phyloP scores from a whole-genome alignment of 345 rosid species.

The Excoecaria cochinchinensis region DNA sequence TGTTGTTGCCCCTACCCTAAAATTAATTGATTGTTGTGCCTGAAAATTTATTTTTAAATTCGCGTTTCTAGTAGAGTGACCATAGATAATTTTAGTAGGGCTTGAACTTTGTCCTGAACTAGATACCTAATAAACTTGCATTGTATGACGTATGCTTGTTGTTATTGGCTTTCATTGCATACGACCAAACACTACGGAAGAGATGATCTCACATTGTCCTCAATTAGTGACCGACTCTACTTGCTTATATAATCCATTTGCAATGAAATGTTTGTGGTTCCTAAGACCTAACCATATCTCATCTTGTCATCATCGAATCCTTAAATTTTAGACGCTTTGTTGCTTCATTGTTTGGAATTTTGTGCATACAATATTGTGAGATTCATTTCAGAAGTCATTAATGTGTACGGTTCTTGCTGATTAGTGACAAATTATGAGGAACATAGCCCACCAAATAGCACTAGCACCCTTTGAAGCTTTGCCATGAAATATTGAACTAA shows the following conservation, averaged over 20 bases:
- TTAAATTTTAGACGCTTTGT: not conserved
- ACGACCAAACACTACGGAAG: not conserved
- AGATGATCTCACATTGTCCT: not conserved
- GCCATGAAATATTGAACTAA: not conserved
- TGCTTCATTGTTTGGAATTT: not conserved
- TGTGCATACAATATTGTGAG: not conserved
- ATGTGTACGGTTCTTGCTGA: too few relatives aligned
- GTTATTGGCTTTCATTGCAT: not conserved
- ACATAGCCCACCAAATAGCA: not conserved
- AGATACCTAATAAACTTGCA: conserved; percentile 2
- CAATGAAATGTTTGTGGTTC: not conserved
- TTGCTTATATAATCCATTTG: not conserved
- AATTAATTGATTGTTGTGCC: not conserved
- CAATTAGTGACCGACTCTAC: not conserved
- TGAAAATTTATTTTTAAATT: not conserved
- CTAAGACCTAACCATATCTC: not conserved
- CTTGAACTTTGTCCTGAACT: not conserved
- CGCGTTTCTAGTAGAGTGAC: not conserved
- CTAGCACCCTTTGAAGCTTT: conserved; percentile 1
- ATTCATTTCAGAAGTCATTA: not conserved
- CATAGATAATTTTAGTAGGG: not conserved
- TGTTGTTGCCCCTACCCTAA: not conserved
- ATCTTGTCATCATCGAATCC: not conserved
- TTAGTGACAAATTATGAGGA: not conserved
- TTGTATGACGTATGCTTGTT: not conserved